Percentiles rank a stretch among this genome's conserved stretches.
Evolutionary conservation across 202 grass and related monocot genomes (phyloP).

Genomic region (Carex arenaria): DNA sequence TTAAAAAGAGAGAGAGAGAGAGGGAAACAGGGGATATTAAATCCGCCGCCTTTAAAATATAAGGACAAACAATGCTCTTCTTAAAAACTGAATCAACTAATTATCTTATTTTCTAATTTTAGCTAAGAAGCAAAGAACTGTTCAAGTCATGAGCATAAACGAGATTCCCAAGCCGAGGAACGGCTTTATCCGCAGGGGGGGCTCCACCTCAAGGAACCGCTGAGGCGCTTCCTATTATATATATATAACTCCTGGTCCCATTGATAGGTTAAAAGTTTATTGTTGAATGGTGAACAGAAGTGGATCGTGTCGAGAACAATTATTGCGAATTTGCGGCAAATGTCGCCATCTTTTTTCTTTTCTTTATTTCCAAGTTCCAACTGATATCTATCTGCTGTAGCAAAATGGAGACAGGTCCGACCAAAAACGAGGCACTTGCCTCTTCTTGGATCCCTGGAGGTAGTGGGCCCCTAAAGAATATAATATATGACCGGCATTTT

Average conservation of each 20-base stretch:
- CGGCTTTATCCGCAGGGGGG: constrained; percentile 46
- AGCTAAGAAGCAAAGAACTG: constrained; percentile 72
- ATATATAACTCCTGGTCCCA: not conserved
- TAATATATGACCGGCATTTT: not conserved
- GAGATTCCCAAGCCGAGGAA: constrained; percentile 81
- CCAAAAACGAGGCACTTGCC: not conserved
- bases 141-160: constrained; percentile 76
- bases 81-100: not conserved
- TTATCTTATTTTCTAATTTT: not conserved
- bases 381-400: not conserved
- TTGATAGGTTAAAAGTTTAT: constrained; percentile 4
- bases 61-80: not conserved
- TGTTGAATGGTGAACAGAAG: not conserved
- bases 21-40: not conserved
- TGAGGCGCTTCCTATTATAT: constrained; percentile 9
- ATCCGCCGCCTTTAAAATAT: not conserved
- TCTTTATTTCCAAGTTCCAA: constrained; percentile 4
- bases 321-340: not conserved
- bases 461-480: not conserved
- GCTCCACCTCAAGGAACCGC: constrained; percentile 43
- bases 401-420: not conserved
- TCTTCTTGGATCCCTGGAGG: constrained; percentile 3
- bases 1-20: not conserved
- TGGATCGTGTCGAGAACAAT: not conserved
- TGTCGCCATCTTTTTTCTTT: not conserved